Conservation (phyloP, 345 rosid species). For the Psidium guajava region DNA sequence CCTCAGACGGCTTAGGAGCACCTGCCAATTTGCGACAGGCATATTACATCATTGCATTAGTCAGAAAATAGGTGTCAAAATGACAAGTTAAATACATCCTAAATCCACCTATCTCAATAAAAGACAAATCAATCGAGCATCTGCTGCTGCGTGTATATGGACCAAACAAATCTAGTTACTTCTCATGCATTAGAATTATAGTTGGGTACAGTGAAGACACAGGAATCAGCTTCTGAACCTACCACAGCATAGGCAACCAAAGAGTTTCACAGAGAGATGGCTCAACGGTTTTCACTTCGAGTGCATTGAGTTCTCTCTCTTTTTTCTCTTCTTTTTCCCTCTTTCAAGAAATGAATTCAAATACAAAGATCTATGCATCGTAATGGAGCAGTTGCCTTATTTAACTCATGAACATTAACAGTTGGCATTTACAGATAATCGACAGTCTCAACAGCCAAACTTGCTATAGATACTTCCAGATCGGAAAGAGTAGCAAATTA, state of each 20-base stretch:
- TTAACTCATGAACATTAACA: not conserved
- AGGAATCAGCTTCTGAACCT: not conserved
- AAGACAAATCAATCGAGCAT: not conserved
- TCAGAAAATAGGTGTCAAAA: not conserved
- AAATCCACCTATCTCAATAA: not conserved
- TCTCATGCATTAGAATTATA: not conserved
- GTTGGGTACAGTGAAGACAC: not conserved
- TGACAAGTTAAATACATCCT: not conserved
- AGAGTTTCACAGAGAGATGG: not conserved
- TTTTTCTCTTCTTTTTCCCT: not conserved
- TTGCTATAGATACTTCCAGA: not conserved
- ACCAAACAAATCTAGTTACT: not conserved
- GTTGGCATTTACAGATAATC: not conserved
- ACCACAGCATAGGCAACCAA: not conserved
- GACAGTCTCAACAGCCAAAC: not conserved
- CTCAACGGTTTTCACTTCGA: not conserved
- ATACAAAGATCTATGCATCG: not conserved
- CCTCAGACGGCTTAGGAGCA: slow-evolving; percentile 73
- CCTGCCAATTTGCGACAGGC: slow-evolving; percentile 17
- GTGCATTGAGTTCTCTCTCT: not conserved
- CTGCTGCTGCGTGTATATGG: not conserved
- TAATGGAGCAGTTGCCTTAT: not conserved
- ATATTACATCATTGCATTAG: not conserved
- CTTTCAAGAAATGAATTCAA: not conserved
- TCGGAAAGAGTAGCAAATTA: not conserved